Conservation (phyloP, 441 rosid species). For the Viola pubescens region DNA sequence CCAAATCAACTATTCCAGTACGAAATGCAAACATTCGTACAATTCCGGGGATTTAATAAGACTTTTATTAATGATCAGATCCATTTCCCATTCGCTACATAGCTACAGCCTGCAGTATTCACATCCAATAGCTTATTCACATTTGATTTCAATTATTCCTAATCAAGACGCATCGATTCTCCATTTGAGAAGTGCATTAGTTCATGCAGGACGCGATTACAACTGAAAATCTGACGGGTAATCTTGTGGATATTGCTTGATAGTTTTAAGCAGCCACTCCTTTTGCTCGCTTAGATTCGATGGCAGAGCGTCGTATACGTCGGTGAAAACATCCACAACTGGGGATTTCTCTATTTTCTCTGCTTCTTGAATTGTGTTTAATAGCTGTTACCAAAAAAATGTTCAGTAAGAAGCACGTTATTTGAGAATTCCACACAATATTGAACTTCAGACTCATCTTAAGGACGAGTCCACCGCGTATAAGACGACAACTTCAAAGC, state of each 20-base stretch:
- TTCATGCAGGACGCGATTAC: no score
- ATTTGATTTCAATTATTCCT: no score
- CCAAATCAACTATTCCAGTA: no score
- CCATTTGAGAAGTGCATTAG: no score
- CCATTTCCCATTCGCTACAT: no score
- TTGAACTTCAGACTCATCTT: background rate
- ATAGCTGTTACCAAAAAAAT: conserved; percentile 34
- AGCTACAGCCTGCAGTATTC: no score
- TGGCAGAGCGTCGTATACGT: conserved; percentile 63
- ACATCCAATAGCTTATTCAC: no score
- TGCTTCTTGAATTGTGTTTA: conserved; percentile 62
- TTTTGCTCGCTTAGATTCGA: conserved; percentile 64
- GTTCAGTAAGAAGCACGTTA: background rate
- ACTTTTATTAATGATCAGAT: no score
- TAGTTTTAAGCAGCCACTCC: conserved; percentile 38
- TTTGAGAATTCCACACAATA: background rate
- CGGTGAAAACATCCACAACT: conserved; percentile 49
- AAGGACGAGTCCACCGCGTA: background rate
- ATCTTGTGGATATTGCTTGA: conserved; percentile 53
- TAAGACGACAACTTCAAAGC: background rate
- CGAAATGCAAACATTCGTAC: no score
- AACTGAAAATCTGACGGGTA: conserved; percentile 52
- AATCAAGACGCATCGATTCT: no score
- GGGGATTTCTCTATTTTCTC: conserved; percentile 64
- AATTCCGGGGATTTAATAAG: no score